Evolutionary conservation across 441 rosid genomes (phyloP).

Genomic region (Jatropha podagrica): DNA sequence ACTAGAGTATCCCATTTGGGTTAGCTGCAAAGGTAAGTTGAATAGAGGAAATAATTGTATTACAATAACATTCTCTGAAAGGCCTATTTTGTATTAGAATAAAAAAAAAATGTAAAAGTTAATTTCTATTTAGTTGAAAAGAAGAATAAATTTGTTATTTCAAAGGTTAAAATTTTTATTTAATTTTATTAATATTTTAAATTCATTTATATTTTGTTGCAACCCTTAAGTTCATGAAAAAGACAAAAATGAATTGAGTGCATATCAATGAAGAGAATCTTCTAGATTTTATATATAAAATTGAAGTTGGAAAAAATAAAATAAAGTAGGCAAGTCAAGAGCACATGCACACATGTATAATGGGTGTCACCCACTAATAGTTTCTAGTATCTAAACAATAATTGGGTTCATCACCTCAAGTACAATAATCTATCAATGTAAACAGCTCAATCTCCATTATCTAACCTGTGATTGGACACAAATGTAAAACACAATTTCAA

Average conservation of each 20-base stretch:
- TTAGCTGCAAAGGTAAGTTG: too few species aligned
- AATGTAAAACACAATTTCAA: too few species aligned
- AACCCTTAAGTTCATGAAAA: neutral
- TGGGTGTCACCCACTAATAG: slow-evolving; percentile 13
- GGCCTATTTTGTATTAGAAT: too few species aligned
- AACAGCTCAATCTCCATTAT: neutral
- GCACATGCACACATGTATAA: neutral
- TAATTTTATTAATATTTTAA: too few species aligned
- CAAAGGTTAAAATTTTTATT: too few species aligned
- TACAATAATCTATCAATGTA: neutral
- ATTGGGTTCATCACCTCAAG: neutral
- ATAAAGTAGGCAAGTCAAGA: neutral
- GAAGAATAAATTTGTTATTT: too few species aligned
- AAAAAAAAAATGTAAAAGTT: too few species aligned
- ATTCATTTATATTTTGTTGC: too few species aligned
- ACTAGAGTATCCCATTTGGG: too few species aligned
- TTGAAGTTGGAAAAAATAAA: neutral
- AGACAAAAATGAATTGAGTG: neutral
- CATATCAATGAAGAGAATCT: neutral
- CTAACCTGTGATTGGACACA: neutral
- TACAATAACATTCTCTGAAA: too few species aligned
- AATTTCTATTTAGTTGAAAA: too few species aligned
- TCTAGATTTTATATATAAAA: neutral
- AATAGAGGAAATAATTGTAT: too few species aligned
- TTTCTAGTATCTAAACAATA: neutral